Base-by-base conservation (phyloP, 2,329 filamentous ascomycete genomes). In the Alternaria infectoria region DNA sequence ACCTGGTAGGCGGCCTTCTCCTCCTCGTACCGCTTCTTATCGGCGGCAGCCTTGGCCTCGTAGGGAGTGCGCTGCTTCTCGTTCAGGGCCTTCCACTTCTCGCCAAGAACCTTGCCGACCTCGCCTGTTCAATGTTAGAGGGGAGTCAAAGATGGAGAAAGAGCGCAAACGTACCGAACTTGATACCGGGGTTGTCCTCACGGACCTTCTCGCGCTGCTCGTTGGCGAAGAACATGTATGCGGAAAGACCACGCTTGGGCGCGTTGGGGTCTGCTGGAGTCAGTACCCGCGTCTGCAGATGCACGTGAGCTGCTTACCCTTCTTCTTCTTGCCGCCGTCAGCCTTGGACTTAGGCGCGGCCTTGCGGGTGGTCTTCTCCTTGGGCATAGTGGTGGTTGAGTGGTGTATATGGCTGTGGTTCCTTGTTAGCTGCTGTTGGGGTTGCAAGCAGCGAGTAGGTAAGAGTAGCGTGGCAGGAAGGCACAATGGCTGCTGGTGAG, bases 181-280 rank as follows among this genome's bases (percentile, higher is more conserved):
- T 91, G 85, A 98, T 97, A 76, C 94, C 95, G 43, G 95, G 95
- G 88, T 98, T 98, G 84, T 98, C 95, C 81, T 97, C 93, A 76
- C 96, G 93, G 75, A 99, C 96, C 83, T 96, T 97, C 81, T 98
- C 95, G 76, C 96, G 94, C 86, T 97, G 93, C 85, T 98, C 96
- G 80, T 98, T 98, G 89, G 96, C 96, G 82, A 98, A 99, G 91
- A 98, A 98, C 96, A 99, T 99, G 90, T 99, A 99, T 69, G 96
- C 96, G 57, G 96, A 98, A 54, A 99, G 93, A 86, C 95, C 96
- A 84, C 96, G 93, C 93, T 98, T 99, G 82, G 96, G 96, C 65
- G 94, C 95, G 85, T 97, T 97, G 83, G 93, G 93, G 84, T 97
- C 94, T 97, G 76, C 13, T 15, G 23, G 49, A 12, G 54, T 74